Conservation (phyloP, 2,329 filamentous ascomycete species). For the Venturiaceae sp. region DNA sequence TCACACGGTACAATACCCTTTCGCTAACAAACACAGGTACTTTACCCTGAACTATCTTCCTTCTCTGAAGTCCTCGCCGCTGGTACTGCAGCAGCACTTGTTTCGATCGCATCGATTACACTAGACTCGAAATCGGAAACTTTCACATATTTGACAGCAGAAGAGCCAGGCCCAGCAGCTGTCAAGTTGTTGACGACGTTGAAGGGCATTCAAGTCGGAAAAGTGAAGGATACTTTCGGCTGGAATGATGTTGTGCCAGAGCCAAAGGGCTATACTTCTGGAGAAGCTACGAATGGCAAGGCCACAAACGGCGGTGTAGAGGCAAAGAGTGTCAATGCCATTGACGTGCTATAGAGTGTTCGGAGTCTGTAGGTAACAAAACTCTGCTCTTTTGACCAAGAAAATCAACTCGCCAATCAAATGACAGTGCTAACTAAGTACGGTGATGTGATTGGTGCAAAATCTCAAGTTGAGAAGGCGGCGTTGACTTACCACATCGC, state of each 20-base stretch:
- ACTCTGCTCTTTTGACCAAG: background rate
- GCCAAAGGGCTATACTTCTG: conserved; percentile 22
- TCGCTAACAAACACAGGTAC: conserved; percentile 37
- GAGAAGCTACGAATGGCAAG: background rate
- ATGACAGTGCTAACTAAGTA: too few relatives aligned
- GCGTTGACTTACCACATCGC: too few relatives aligned
- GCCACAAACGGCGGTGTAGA: background rate
- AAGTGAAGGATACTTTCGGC: conserved; percentile 63
- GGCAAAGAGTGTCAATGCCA: background rate
- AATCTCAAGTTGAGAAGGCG: too few relatives aligned
- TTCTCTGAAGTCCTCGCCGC: conserved; percentile 83
- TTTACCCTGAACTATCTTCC: conserved; percentile 49
- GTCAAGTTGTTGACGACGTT: conserved; percentile 63
- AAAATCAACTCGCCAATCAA: too few relatives aligned
- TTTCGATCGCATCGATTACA: conserved; percentile 86
- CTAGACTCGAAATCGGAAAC: conserved; percentile 49
- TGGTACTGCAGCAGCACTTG: conserved; percentile 82
- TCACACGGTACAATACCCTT: background rate
- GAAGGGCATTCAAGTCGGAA: conserved; percentile 78
- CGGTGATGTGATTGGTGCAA: too few relatives aligned
- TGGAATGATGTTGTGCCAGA: conserved; percentile 50
- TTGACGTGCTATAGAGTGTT: background rate
- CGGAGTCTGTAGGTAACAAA: background rate
- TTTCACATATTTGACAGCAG: conserved; percentile 44
- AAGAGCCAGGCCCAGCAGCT: conserved; percentile 65